Percentiles rank a stretch among this genome's conserved stretches.
phyloP scores from a whole-genome alignment of 306 rosid species.

The Crotalaria pallida region DNA sequence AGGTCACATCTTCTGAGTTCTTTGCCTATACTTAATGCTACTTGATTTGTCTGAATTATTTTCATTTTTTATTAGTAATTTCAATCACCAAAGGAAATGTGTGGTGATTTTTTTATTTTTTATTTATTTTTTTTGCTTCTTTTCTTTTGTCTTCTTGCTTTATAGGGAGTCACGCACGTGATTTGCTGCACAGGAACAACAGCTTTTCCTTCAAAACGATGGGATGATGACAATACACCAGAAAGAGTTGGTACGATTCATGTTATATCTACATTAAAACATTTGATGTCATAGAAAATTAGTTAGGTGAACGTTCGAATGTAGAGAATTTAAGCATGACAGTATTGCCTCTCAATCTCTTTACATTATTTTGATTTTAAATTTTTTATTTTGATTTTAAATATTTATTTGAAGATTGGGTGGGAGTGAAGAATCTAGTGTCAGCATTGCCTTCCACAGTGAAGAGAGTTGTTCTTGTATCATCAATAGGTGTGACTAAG shows the following conservation, averaged over 20 bases:
- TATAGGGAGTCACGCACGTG: conserved; percentile 90
- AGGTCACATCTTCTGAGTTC: conserved; percentile 40
- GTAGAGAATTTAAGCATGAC: conserved; percentile 3
- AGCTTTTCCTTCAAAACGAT: conserved; percentile 90
- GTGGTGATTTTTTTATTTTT: conserved; percentile 10
- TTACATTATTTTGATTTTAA: conserved; percentile 6
- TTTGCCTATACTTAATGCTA: not conserved
- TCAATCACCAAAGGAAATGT: not conserved
- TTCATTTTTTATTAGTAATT: not conserved
- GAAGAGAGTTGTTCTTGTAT: conserved; percentile 84
- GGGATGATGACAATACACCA: conserved; percentile 89
- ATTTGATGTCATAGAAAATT: conserved; percentile 12
- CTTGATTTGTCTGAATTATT: not conserved
- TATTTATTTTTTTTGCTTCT: not conserved
- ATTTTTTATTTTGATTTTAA: conserved; percentile 3
- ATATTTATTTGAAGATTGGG: conserved; percentile 72
- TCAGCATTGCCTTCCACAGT: conserved; percentile 73
- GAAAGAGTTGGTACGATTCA: conserved; percentile 78
- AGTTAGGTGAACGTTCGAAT: conserved; percentile 6
- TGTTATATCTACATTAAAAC: not conserved
- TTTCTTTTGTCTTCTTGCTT: conserved; percentile 22
- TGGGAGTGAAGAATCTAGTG: conserved; percentile 82
- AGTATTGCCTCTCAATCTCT: not conserved
- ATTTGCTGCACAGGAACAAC: conserved; percentile 97
- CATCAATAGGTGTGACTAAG: conserved; percentile 96